Conservation (phyloP, 2,329 filamentous ascomycete species). For the Pseudopyricularia javanii region DNA sequence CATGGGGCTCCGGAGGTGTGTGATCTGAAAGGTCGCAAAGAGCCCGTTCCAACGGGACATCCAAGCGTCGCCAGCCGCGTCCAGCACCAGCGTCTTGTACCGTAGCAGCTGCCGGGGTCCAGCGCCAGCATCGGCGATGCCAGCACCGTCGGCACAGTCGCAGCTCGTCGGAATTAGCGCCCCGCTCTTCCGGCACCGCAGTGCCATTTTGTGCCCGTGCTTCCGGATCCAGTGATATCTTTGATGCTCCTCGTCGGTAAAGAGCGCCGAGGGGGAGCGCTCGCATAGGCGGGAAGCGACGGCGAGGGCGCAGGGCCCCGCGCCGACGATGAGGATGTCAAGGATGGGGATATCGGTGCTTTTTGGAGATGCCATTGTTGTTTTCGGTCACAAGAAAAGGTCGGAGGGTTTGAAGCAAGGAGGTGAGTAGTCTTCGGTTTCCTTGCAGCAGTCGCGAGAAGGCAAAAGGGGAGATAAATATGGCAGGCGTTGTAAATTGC, state of each 20-base stretch:
- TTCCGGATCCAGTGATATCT: conserved; percentile 69
- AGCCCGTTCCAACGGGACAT: conserved; percentile 59
- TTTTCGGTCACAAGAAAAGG: not conserved
- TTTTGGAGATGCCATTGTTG: not conserved
- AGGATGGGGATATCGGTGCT: conserved; percentile 22
- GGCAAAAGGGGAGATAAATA: too few species aligned
- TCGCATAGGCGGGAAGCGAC: conserved; percentile 62
- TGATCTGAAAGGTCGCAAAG: conserved; percentile 58
- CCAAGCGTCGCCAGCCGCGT: conserved; percentile 52
- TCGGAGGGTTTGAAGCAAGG: too few species aligned
- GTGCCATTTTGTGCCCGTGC: conserved; percentile 44
- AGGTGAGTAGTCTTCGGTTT: too few species aligned
- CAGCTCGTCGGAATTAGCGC: conserved; percentile 4
- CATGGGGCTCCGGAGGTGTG: conserved; percentile 65
- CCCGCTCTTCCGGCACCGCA: conserved; percentile 38
- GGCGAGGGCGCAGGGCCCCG: conserved; percentile 63
- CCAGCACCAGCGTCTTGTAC: conserved; percentile 41
- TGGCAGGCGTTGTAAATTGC: too few species aligned
- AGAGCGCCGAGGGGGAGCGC: conserved; percentile 62
- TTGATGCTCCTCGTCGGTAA: conserved; percentile 72
- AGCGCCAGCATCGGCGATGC: not conserved
- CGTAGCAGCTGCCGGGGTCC: conserved; percentile 5
- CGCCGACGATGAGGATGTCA: conserved; percentile 63
- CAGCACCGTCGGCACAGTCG: not conserved
- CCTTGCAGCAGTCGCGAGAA: too few species aligned